A percentile compares a stretch with the other conserved stretches of the same genome.
Conservation (phyloP, 331 rosid species). For the Stylosanthes scabra region DNA sequence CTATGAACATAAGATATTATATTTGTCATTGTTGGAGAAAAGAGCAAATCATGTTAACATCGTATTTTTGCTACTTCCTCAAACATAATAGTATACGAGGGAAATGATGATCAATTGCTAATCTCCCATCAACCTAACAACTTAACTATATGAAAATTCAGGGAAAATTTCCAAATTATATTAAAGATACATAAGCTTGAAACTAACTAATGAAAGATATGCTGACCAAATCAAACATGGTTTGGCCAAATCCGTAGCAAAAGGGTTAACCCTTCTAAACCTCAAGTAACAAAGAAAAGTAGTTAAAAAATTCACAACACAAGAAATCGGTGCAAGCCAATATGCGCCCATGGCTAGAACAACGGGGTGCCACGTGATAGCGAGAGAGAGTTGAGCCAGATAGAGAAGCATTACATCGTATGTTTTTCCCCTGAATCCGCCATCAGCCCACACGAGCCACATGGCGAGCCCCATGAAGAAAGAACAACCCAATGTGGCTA, state of each 20-base stretch:
- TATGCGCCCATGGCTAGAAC: conserved; percentile 50
- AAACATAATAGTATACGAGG: conserved; percentile 8
- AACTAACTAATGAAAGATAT: conserved; percentile 56
- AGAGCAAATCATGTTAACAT: neutral
- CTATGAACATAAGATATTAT: neutral
- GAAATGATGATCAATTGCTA: neutral
- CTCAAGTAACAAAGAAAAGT: conserved; percentile 48
- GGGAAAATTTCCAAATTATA: too few species aligned
- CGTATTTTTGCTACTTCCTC: conserved; percentile 2
- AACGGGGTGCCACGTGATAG: conserved; percentile 72
- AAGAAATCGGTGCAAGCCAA: conserved; percentile 46
- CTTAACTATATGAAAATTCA: neutral
- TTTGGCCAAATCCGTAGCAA: conserved; percentile 70
- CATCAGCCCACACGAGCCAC: conserved; percentile 87
- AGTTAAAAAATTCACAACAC: conserved; percentile 49
- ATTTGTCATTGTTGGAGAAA: neutral
- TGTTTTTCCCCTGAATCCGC: conserved; percentile 55
- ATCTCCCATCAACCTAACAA: neutral
- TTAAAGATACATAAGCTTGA: conserved; percentile 41
- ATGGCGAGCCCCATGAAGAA: conserved; percentile 66
- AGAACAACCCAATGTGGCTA: conserved; percentile 54
- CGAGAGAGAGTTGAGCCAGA: conserved; percentile 49
- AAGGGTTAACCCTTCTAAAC: conserved; percentile 62
- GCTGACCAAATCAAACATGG: conserved; percentile 60
- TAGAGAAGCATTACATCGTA: conserved; percentile 56